Conservation (phyloP, 1,284 basidiomycete species). For the Sanghuangporus sanghuang region DNA sequence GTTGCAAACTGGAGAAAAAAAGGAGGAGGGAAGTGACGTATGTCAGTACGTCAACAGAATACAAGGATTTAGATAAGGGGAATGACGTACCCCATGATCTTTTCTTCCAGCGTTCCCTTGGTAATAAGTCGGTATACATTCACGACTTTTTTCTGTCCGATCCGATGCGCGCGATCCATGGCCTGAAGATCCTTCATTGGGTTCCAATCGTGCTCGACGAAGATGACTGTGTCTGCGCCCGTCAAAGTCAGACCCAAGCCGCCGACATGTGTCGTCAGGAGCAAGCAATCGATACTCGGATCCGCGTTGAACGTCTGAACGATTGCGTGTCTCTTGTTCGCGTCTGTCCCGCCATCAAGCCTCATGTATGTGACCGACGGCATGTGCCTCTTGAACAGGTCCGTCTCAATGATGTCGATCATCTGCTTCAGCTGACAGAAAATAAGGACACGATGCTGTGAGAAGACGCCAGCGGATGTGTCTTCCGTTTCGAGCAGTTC, state of each 20-base stretch:
- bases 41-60: slow-evolving; percentile 20
- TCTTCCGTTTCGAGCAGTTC: slow-evolving; percentile 57
- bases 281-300: slow-evolving; percentile 94
- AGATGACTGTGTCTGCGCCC: slow-evolving; percentile 98
- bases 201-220: slow-evolving; percentile 99
- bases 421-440: slow-evolving; percentile 99
- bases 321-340: slow-evolving; percentile 88
- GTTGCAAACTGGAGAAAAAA: slow-evolving; percentile 68
- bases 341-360: slow-evolving; percentile 87
- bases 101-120: slow-evolving; percentile 95
- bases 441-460: slow-evolving; percentile 96
- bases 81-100: slow-evolving; percentile 92
- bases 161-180: slow-evolving; percentile 98
- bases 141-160: slow-evolving; percentile 98
- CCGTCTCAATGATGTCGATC: slow-evolving; percentile 95
- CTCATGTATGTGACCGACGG: slow-evolving; percentile 98
- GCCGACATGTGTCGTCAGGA: slow-evolving; percentile 96
- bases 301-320: slow-evolving; percentile 99
- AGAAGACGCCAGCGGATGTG: slow-evolving; percentile 59
- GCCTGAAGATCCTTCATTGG: slow-evolving; percentile 99
- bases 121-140: slow-evolving; percentile 98
- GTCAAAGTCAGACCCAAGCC: slow-evolving; percentile 95
- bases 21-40: background rate
- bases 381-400: slow-evolving; percentile 90
- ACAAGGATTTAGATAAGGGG: slow-evolving; percentile 2